A percentile compares a stretch with the other conserved stretches of the same genome.
These are phyloP conservation scores for Boletellus ananiceps DNA, from an alignment of 768 basidiomycete genomes.

Conservation along the genomic window DNA sequence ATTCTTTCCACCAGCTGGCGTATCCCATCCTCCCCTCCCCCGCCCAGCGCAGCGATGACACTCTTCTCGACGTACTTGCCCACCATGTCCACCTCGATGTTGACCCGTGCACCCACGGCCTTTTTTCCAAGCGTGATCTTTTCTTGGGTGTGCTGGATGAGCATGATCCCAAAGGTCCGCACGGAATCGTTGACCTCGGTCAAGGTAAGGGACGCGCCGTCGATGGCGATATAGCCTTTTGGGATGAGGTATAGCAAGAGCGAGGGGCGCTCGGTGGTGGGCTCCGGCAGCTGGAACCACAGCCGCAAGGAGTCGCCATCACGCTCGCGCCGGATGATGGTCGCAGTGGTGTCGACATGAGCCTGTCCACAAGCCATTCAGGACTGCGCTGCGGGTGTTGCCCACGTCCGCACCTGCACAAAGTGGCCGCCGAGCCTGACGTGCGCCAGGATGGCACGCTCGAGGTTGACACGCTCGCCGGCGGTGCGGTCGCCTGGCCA, in stretches of 20 bases:
- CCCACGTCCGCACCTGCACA: constrained; percentile 66
- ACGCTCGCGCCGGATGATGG: constrained; percentile 51
- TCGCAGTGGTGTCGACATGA: constrained; percentile 90
- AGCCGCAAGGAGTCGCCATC: constrained; percentile 91
- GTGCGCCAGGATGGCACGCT: constrained; percentile 92
- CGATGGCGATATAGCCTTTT: constrained; percentile 93
- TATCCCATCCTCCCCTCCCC: constrained; percentile 46
- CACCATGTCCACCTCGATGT: constrained; percentile 94
- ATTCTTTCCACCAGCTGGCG: constrained; percentile 50
- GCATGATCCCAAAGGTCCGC: constrained; percentile 82
- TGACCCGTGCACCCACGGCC: constrained; percentile 72
- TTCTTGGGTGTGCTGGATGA: constrained; percentile 90
- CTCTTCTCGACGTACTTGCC: constrained; percentile 90
- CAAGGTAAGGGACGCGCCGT: constrained; percentile 90
- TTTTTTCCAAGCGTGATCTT: constrained; percentile 82
- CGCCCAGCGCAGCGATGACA: constrained; percentile 61
- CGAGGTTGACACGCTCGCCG: constrained; percentile 83
- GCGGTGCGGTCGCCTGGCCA: constrained; percentile 66
- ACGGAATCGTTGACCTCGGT: constrained; percentile 66
- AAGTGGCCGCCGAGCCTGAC: constrained; percentile 95
- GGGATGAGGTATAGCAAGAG: constrained; percentile 81
- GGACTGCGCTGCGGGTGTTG: neutral
- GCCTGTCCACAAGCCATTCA: constrained; percentile 47
- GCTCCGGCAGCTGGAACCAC: constrained; percentile 67
- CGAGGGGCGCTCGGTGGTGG: constrained; percentile 53